Percentiles rank a stretch among this genome's conserved stretches.
Conservation (phyloP, 2,329 filamentous ascomycete species). For the Fusarium penzigii region DNA sequence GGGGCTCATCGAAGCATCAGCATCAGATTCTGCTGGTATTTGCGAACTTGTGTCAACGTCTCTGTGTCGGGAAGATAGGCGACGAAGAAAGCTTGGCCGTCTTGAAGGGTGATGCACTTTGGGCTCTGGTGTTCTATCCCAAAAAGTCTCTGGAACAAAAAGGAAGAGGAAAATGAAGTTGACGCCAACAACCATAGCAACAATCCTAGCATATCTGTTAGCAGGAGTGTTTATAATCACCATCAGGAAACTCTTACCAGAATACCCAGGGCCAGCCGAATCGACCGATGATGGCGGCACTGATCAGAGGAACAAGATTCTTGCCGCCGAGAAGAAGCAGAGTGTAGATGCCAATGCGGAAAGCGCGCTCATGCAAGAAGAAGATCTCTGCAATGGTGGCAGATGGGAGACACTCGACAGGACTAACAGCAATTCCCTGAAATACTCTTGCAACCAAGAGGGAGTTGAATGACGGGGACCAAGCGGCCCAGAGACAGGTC, state of each 20-base stretch:
- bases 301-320: slow-evolving; percentile 85
- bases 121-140: slow-evolving; percentile 74
- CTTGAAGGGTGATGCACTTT: slow-evolving; percentile 34
- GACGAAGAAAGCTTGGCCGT: slow-evolving; percentile 48
- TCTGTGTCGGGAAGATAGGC: slow-evolving; percentile 46
- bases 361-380: slow-evolving; percentile 91
- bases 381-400: slow-evolving; percentile 96
- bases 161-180: slow-evolving; percentile 75
- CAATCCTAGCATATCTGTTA: slow-evolving; percentile 57
- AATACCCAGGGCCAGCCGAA: slow-evolving; percentile 90
- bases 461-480: slow-evolving; percentile 79
- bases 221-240: too few relatives aligned
- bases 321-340: slow-evolving; percentile 86
- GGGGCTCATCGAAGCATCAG: slow-evolving; percentile 15
- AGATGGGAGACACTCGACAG: slow-evolving; percentile 88
- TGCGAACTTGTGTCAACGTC: slow-evolving; percentile 9
- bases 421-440: slow-evolving; percentile 84
- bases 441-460: slow-evolving; percentile 81
- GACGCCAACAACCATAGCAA: slow-evolving; percentile 76
- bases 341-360: slow-evolving; percentile 91
- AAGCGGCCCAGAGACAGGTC: slow-evolving; percentile 80
- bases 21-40: slow-evolving; percentile 1
- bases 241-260: slow-evolving; percentile 61
- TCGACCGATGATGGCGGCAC: slow-evolving; percentile 77
- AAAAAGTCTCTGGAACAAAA: slow-evolving; percentile 94